Base-by-base conservation (phyloP, 23 red algal genomes). In the Pyropia yezoensis region DNA sequence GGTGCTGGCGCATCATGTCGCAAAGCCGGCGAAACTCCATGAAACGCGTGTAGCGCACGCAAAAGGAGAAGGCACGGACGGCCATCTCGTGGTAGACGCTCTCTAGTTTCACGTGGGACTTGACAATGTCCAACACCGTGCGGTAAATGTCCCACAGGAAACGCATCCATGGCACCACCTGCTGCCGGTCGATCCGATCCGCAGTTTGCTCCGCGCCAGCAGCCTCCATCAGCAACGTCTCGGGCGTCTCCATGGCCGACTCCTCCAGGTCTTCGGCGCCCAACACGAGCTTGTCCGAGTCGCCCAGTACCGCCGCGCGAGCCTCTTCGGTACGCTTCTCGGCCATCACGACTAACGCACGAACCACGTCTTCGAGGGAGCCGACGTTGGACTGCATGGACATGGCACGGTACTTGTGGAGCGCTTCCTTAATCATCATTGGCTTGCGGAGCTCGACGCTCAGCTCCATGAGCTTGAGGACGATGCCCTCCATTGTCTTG, bases 131-230 rank as follows among this genome's bases (percentile, higher is more conserved):
- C 61, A 98, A 67, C 21, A 79, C 71, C 13, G 79, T 82, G 18
- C 94, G 79, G 64, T 82, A 98, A 30, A 98, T 80, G 50, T 98
- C 94, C 94, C 94, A 98, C 33, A 89, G 33, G 60, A 98, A 98
- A 27, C 81, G 58, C 85, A 98, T 89, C 85, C 84, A 90, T 9
- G 94, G 94, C 16, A 90, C 79, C n/a, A 98, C 78, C 53, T 82
- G 77, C 78, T 98, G 94, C 34, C 94, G 76, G 21, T 98, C 94
- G 34, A 84, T 81, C 24, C 94, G 72, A 49, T 89, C 80, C 52
- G 83, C 83, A 7, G 94, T 85, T 27, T 78, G 61, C 1, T 76
- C 79, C 64, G 71, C 65, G 47, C 94, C 94, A n/a, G 78, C 85
- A 0, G 94, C 94, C 78, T 98, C 85, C 30, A 98, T 29, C 21